Percentiles rank a stretch among this genome's conserved stretches.
These are phyloP conservation scores for Vitis rotundifolia DNA, from an alignment of 164 flowering plant species.

Conservation along the genomic window DNA sequence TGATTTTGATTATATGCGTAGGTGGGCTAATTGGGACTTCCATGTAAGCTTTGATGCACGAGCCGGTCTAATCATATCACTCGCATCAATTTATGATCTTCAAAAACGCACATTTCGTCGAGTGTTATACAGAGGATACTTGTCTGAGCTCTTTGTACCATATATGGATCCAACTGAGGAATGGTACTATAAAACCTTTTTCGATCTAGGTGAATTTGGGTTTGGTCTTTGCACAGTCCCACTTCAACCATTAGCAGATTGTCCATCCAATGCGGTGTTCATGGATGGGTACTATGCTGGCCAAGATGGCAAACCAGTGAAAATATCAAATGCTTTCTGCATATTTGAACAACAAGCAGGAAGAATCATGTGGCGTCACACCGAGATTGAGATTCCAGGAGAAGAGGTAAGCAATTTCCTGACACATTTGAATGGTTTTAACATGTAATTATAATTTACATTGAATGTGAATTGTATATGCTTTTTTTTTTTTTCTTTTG, in stretches of 20 bases:
- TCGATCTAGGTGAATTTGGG: conserved; percentile 70
- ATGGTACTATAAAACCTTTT: conserved; percentile 54
- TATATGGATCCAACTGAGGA: conserved; percentile 69
- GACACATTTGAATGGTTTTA: too few species aligned
- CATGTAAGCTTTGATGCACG: conserved; percentile 53
- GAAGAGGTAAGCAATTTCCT: conserved; percentile 32
- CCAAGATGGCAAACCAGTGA: conserved; percentile 39
- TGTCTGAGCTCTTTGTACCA: conserved; percentile 67
- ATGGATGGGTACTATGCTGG: conserved; percentile 44
- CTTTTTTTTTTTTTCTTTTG: neutral
- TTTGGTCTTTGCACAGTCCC: conserved; percentile 46
- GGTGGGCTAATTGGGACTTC: conserved; percentile 70
- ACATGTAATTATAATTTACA: too few species aligned
- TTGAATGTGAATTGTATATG: too few species aligned
- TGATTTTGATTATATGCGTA: conserved; percentile 1
- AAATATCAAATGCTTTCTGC: conserved; percentile 42
- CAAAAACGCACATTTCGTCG: conserved; percentile 32
- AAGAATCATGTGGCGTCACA: conserved; percentile 65
- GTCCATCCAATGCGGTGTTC: conserved; percentile 53
- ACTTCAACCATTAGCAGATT: conserved; percentile 48
- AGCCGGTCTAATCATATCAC: conserved; percentile 56
- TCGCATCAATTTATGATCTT: conserved; percentile 48
- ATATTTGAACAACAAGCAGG: conserved; percentile 61
- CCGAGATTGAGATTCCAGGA: conserved; percentile 44
- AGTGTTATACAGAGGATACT: conserved; percentile 54